Evolutionary conservation across 2,329 filamentous ascomycete species (phyloP), one percentile per base, ranked within the genome.

Genomic region (Botrytis medusae): DNA sequence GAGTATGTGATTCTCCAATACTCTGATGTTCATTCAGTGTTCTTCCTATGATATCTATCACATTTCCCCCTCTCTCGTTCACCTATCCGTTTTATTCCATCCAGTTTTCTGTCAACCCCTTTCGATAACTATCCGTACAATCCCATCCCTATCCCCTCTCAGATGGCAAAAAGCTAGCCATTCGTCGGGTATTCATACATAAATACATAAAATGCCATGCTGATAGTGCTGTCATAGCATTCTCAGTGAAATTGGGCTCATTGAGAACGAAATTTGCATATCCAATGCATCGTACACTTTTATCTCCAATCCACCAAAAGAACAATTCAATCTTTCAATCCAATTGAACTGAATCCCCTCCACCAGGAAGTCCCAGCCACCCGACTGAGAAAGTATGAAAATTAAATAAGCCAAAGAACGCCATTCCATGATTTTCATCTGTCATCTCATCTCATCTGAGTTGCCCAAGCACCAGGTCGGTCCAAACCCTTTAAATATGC

Each of bases 351-450:
- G 9, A 32, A 48, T 16, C 18, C 22, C 18, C 62, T 65, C 20
- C 42, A 29, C 10, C 12, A 61, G 32, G 14, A 61, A 61, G 6
- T 37, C 22, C 32, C 29, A 48, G 32, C 25, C 42, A 48, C 14
- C 32, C 14, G 7, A 25, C 59, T 46, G 42, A 16, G 42, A 12
- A 51, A n/a, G 44, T 20, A 34, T 37, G 63, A 46, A 65, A 34
- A 51, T 51, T 65, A 16, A 65, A 48, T 14, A 65, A 65, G 22
- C 44, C 63, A 48, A 65, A 65, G 44, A 51, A 65, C 63, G 63
- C 63, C 63, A 65, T 51, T 48, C 63, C 63, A 34, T 65, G 63
- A 65, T 37, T 22, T 65, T 51, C 63, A 37, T 65, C 63, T 65
- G 34, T 65, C 63, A 65, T 65, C 44, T 51, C 60, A 29, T 42